A percentile compares a stretch with the other conserved stretches of the same genome.
These are phyloP conservation scores for Posidonia oceanica DNA, from an alignment of 116 monocot species.

Conservation along the genomic window DNA sequence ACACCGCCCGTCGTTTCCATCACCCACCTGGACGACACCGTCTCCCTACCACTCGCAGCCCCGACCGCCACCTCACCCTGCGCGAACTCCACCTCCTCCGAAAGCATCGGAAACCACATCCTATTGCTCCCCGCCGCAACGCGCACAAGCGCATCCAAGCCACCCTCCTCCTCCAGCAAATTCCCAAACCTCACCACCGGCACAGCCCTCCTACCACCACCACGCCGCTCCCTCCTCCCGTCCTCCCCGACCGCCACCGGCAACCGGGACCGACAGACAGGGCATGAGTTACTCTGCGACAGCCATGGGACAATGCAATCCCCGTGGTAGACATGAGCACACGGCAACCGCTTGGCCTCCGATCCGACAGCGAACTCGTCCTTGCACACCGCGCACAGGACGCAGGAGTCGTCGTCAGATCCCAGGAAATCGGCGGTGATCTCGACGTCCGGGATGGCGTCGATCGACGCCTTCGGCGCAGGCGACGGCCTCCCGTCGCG, in stretches of 20 bases:
- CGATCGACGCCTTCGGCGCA: conserved; percentile 16
- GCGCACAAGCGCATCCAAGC: no score
- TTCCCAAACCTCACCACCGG: background rate
- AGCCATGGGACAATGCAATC: conserved; percentile 47
- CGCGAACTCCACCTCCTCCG: background rate
- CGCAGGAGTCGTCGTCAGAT: background rate
- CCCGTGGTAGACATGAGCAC: conserved; percentile 35
- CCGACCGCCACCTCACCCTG: background rate
- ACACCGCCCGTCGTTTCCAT: no score
- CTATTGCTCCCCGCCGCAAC: background rate
- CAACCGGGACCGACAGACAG: conserved; percentile 29
- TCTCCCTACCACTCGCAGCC: no score
- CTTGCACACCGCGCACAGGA: conserved; percentile 34
- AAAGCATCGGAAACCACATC: background rate
- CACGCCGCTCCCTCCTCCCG: background rate
- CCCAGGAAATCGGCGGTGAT: conserved; percentile 17
- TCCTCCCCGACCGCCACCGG: conserved; percentile 5
- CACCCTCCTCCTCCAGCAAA: conserved; percentile 2
- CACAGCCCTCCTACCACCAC: background rate
- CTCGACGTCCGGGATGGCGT: conserved; percentile 24
- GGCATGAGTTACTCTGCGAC: conserved; percentile 29
- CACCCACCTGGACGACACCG: no score
- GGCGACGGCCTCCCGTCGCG: background rate
- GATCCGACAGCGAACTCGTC: conserved; percentile 22
- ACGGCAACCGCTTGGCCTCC: conserved; percentile 25